phyloP scores from a whole-genome alignment of 1,139 yeast species.

The Candida sanyaensis region DNA sequence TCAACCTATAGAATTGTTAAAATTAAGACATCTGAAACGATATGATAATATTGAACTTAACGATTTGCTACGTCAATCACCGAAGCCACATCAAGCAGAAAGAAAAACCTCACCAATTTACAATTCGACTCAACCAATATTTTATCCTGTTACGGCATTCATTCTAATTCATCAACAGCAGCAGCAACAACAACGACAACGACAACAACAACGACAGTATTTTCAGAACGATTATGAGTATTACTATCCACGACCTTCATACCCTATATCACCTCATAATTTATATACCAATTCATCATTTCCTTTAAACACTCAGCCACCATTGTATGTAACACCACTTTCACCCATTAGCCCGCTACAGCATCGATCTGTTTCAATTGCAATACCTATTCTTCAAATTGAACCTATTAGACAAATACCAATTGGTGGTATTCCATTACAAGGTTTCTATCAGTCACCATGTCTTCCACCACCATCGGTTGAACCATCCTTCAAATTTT shows the following conservation, averaged over 20 bases:
- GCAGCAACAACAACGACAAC: not conserved
- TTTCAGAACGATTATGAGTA: too few relatives aligned
- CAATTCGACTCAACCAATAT: not conserved
- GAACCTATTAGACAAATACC: constrained; percentile 28
- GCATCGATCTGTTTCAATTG: constrained; percentile 43
- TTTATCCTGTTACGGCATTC: not conserved
- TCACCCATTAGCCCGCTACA: constrained; percentile 1
- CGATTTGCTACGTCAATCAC: not conserved
- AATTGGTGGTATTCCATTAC: constrained; percentile 23
- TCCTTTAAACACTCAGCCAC: not conserved
- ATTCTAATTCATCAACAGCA: not conserved
- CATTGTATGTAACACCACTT: not conserved
- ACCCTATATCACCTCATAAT: not conserved
- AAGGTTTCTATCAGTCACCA: constrained; percentile 1
- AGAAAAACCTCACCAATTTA: not conserved
- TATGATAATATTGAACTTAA: not conserved
- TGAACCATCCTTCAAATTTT: not conserved
- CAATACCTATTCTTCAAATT: constrained; percentile 26
- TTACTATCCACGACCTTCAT: not conserved
- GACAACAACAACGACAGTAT: not conserved
- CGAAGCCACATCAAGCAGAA: not conserved
- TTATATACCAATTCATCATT: not conserved
- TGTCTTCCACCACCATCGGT: not conserved
- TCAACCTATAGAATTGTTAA: not conserved
- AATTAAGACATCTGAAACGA: not conserved